Percentiles rank a stretch among this genome's conserved stretches.
phyloP scores from a whole-genome alignment of 257 asterid genomes.

The Nemophila menziesii region DNA sequence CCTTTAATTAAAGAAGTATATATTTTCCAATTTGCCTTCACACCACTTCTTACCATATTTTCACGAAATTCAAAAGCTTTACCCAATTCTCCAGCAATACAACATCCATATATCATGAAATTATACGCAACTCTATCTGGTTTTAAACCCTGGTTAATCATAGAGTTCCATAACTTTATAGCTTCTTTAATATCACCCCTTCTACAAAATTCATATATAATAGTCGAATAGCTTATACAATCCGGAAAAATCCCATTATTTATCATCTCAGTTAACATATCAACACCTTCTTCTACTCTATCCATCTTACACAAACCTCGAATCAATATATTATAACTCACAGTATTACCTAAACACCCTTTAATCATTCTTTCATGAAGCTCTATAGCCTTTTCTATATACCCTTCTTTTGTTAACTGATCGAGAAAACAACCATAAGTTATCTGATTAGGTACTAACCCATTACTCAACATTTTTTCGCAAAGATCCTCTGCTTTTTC shows the following conservation, averaged over 20 bases:
- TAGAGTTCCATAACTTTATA: constrained; percentile 52
- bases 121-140: constrained; percentile 78
- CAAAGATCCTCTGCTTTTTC: constrained; percentile 50
- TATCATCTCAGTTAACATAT: constrained; percentile 42
- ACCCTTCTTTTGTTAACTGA: constrained; percentile 49
- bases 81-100: constrained; percentile 42
- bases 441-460: constrained; percentile 55
- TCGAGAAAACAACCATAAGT: constrained; percentile 81
- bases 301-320: constrained; percentile 71
- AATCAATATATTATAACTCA: constrained; percentile 63
- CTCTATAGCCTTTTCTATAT: constrained; percentile 50
- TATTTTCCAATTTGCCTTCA: constrained; percentile 40
- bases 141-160: constrained; percentile 43
- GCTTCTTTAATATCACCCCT: constrained; percentile 60
- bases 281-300: constrained; percentile 38
- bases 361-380: constrained; percentile 49
- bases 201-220: constrained; percentile 45
- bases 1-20: neutral
- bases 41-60: constrained; percentile 54
- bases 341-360: constrained; percentile 43
- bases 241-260: constrained; percentile 48
- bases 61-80: constrained; percentile 53
- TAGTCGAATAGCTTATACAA: constrained; percentile 65
- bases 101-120: constrained; percentile 53
- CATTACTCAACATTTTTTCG: constrained; percentile 45